Base-by-base conservation (phyloP, 192 early-diverging fungal species). In the Entomortierella beljakovae region DNA sequence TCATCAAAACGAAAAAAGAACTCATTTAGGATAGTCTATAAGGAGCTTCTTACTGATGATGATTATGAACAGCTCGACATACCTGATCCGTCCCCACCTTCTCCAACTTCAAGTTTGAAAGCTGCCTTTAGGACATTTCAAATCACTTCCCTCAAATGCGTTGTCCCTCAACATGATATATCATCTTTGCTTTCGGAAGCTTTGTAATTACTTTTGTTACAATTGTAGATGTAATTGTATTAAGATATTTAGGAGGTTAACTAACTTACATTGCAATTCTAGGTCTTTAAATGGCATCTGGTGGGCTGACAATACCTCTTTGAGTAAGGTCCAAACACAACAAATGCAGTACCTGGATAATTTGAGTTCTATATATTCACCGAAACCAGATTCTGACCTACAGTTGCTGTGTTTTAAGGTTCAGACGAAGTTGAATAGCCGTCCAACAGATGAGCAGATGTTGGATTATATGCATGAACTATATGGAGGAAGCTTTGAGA, bases 121-220 rank as follows among this genome's bases (percentile, higher is more conserved):
- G 23, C 18, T 51, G 49, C 49, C 49, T 51, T 51, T 51, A 51
- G 49, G n/a, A 51, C 49, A 51, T 51, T 51, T 18, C 49, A 51
- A 18, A 51, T 18, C 5, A 51, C 49, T 51, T 51, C 49, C 6
- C 49, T 18, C 42, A 43, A 43, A 43, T 18, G 42, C 18, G 42
- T 43, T 43, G 42, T 43, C 18, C 42, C 42, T 43, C 18, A 43
- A 13, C 42, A 43, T 43, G 42, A 43, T 43, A 43, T 43, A 43
- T 43, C 42, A 18, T 43, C 42, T 13, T 43, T 43, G 42, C 42
- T 43, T 43, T 18, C 42, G 18, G 42, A 43, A 43, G 42, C 42
- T 43, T 43, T 43, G 42, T 43, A 43, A 43, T 9, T 43, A 43
- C 18, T 43, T 43, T 43, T 43, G 42, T 18, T 43, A 43, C 42